Conservation (phyloP, 345 rosid genomes). For the Cardiospermum halicacabum region DNA sequence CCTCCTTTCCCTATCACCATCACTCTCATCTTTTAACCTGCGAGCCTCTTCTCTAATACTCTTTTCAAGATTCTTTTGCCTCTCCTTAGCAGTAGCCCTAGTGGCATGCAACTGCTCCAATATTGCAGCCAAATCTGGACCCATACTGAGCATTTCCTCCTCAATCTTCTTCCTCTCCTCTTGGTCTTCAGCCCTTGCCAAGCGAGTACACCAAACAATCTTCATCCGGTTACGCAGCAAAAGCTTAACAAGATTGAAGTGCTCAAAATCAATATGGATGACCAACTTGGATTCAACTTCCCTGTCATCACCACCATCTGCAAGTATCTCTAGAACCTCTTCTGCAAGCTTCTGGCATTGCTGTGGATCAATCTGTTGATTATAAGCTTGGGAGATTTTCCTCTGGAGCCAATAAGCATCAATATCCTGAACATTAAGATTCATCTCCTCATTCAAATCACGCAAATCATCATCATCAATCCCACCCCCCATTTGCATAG, state of each 20-base stretch:
- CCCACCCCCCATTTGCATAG: slow-evolving; percentile 86
- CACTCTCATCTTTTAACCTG: slow-evolving; percentile 76
- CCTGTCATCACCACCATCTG: slow-evolving; percentile 83
- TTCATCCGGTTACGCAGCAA: slow-evolving; percentile 67
- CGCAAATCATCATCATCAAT: slow-evolving; percentile 63
- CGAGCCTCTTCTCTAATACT: slow-evolving; percentile 96
- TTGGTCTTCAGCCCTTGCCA: slow-evolving; percentile 91
- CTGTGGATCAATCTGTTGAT: slow-evolving; percentile 84
- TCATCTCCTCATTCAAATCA: slow-evolving; percentile 63
- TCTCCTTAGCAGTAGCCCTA: slow-evolving; percentile 92
- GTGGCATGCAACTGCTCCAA: slow-evolving; percentile 93
- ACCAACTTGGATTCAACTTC: slow-evolving; percentile 72
- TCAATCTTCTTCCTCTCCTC: slow-evolving; percentile 74
- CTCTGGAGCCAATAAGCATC: slow-evolving; percentile 99
- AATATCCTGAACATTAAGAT: slow-evolving; percentile 84
- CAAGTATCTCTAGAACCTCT: slow-evolving; percentile 84
- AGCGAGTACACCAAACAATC: slow-evolving; percentile 91
- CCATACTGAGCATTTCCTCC: slow-evolving; percentile 71
- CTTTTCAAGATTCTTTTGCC: slow-evolving; percentile 87
- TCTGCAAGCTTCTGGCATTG: slow-evolving; percentile 87
- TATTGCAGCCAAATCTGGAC: slow-evolving; percentile 68
- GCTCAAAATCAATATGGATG: slow-evolving; percentile 52
- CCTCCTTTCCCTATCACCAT: slow-evolving; percentile 53
- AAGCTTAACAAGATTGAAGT: slow-evolving; percentile 73
- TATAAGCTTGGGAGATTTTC: slow-evolving; percentile 82